phyloP scores from a whole-genome alignment of 2,329 filamentous ascomycete species.

The Tetracladium maxilliforme region DNA sequence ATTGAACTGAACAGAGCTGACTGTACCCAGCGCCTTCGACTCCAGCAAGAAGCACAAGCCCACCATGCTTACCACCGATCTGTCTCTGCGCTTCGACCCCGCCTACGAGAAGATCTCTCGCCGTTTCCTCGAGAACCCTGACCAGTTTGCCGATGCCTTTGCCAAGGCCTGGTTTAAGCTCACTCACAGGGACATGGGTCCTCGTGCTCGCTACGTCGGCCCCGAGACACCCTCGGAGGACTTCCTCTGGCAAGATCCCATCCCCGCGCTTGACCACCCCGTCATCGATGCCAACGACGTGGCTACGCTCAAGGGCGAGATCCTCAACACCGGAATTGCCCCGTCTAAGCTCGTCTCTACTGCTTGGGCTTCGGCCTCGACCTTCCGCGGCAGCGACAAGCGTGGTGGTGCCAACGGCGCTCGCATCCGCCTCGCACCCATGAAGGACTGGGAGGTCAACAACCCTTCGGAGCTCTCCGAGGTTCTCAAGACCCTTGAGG shows the following conservation, averaged over 20 bases:
- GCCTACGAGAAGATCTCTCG: conserved; percentile 63
- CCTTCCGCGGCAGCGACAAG: conserved; percentile 65
- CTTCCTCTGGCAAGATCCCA: conserved; percentile 61
- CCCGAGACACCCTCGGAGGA: conserved; percentile 59
- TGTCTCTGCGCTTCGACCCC: conserved; percentile 58
- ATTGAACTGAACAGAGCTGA: no score
- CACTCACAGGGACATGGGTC: conserved; percentile 66
- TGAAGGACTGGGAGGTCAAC: conserved; percentile 62
- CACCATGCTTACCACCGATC: conserved; percentile 64
- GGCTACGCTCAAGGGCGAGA: conserved; percentile 50
- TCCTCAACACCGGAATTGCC: conserved; percentile 47
- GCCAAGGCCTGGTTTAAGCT: conserved; percentile 73
- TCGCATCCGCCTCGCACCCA: conserved; percentile 59
- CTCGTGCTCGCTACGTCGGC: conserved; percentile 54
- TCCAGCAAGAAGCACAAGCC: conserved; percentile 56
- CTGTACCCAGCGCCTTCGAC: conserved; percentile 55
- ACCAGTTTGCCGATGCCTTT: conserved; percentile 56
- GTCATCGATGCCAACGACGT: conserved; percentile 49
- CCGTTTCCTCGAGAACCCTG: conserved; percentile 52
- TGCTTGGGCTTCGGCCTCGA: conserved; percentile 57
- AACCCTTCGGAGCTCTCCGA: conserved; percentile 51
- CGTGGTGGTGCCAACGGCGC: conserved; percentile 71
- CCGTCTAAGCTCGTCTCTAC: conserved; percentile 46
- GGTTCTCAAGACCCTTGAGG: conserved; percentile 46
- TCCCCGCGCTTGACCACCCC: conserved; percentile 43